Evolutionary conservation across 208 protist species (phyloP), one percentile per base, ranked within the genome.

Genomic region (Porcisia deanei): DNA sequence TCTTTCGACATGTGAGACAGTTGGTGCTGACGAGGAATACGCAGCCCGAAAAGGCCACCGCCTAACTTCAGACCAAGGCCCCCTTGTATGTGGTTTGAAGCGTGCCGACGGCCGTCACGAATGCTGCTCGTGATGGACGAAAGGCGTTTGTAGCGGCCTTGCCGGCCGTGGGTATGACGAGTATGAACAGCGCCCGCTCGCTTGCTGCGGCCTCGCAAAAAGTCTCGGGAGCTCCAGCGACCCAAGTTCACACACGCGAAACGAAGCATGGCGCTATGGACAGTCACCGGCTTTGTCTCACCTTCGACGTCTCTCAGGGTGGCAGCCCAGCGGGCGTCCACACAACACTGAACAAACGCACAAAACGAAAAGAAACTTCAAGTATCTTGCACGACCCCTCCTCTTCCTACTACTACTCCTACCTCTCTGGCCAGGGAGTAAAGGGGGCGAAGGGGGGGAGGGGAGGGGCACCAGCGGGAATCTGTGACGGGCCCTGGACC

Each of bases 1-100:
- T 90, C 89, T 47, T 47, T 59, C 54, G 91, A 86, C 84, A 94
- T 88, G 63, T 84, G 91, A 5, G 90, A 94, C 65, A 96, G 86
- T 45, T 82, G 72, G 68, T 95, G 88, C 74, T 97, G 91, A 0
- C 90, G 84, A 1, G 94, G 89, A 54, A 95, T 92, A 71, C 94
- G 94, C 43, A 94, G 82, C 25, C 94, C 94, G 72, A 97, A 97
- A 49, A 97, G 87, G 1, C 94, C 94, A 52, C 94, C 91, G 53
- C 94, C 94, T 0, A 96, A 79, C 80, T 96, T 96, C 52, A 97
- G 70, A 37, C 94, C 94, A 10, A 97, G 87, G 18, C 88, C 91
- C 55, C 94, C 91, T 37, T 88, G 80, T 82, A 95, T 82, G 77
- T 90, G 91, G 77, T 97, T 97, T 16, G 60, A 64, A 5, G 83